A percentile compares a stretch with the other conserved stretches of the same genome.
phyloP scores from a whole-genome alignment of 192 early-diverging fungal species.

The Chytriomyces sp. region DNA sequence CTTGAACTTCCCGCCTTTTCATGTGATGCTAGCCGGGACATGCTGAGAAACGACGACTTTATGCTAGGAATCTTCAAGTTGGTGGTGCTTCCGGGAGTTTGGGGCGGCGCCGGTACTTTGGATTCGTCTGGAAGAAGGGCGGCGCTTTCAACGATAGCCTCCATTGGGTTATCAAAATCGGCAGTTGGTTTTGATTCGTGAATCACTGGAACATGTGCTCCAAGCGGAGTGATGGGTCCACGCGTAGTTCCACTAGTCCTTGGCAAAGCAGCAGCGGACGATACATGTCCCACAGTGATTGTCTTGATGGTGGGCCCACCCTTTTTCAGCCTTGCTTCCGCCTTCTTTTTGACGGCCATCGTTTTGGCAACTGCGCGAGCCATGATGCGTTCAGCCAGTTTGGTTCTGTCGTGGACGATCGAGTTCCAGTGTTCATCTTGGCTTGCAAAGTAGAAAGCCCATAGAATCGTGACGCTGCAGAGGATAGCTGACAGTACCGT shows the following conservation, averaged over 20 bases:
- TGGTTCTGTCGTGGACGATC: neutral
- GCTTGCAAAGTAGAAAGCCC: constrained; percentile 2
- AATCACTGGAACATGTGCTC: neutral
- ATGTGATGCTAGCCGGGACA: too few relatives aligned
- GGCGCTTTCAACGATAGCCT: too few relatives aligned
- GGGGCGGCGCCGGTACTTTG: too few relatives aligned
- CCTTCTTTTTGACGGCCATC: neutral
- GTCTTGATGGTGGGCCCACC: neutral
- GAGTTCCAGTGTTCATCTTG: constrained; percentile 14
- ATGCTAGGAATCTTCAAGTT: too few relatives aligned
- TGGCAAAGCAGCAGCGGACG: neutral
- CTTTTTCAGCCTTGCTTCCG: neutral
- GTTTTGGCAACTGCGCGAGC: neutral
- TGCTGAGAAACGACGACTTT: too few relatives aligned
- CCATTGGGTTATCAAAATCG: too few relatives aligned
- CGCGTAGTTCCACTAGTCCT: too few relatives aligned
- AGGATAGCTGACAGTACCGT: constrained; percentile 9
- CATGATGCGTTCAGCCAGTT: neutral
- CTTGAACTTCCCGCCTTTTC: too few relatives aligned
- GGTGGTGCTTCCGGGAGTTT: too few relatives aligned
- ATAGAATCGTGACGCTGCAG: neutral
- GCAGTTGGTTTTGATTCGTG: neutral
- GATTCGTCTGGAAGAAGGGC: too few relatives aligned
- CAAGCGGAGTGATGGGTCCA: too few relatives aligned
- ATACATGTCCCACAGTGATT: neutral